phyloP scores from a whole-genome alignment of 2,329 filamentous ascomycete species.

The Myriosclerotinia duriaeana region DNA sequence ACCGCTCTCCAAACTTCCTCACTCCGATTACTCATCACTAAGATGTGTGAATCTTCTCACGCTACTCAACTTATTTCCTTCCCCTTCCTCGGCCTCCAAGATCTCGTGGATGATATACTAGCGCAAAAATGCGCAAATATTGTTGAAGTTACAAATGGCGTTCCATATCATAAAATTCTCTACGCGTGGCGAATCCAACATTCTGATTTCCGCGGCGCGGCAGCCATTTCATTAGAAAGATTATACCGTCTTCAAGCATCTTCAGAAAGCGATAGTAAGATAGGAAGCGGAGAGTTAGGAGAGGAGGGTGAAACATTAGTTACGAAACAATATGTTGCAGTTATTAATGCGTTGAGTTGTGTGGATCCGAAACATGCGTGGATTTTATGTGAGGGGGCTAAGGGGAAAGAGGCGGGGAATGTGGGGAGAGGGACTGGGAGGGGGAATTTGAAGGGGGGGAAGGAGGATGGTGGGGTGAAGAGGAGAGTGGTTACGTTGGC shows the following conservation, averaged over 20 bases:
- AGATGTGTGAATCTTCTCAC: slow-evolving; percentile 67
- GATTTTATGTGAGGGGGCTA: slow-evolving; percentile 58
- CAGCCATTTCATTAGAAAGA: slow-evolving; percentile 60
- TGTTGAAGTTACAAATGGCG: slow-evolving; percentile 61
- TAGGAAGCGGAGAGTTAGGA: slow-evolving; percentile 49
- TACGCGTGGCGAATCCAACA: slow-evolving; percentile 87
- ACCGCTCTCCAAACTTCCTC: slow-evolving; percentile 68
- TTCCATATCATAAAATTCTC: slow-evolving; percentile 82
- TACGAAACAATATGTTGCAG: slow-evolving; percentile 76
- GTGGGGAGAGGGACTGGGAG: neutral
- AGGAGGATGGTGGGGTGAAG: slow-evolving; percentile 39
- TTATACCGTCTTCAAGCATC: slow-evolving; percentile 61
- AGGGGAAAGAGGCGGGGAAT: slow-evolving; percentile 37
- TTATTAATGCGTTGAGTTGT: slow-evolving; percentile 90
- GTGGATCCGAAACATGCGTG: slow-evolving; percentile 82
- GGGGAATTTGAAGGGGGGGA: neutral
- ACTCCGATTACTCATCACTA: slow-evolving; percentile 67
- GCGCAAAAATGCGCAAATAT: slow-evolving; percentile 68
- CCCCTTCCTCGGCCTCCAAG: slow-evolving; percentile 74
- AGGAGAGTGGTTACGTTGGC: slow-evolving; percentile 81
- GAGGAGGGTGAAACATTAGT: slow-evolving; percentile 63
- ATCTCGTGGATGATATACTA: slow-evolving; percentile 77
- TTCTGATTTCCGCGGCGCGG: slow-evolving; percentile 82
- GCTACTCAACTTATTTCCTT: slow-evolving; percentile 69
- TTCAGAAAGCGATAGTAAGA: slow-evolving; percentile 58